These are phyloP conservation scores for Paralagenidium karlingii DNA, from an alignment of 352 stramenopile genomes.

Conservation along the genomic window DNA sequence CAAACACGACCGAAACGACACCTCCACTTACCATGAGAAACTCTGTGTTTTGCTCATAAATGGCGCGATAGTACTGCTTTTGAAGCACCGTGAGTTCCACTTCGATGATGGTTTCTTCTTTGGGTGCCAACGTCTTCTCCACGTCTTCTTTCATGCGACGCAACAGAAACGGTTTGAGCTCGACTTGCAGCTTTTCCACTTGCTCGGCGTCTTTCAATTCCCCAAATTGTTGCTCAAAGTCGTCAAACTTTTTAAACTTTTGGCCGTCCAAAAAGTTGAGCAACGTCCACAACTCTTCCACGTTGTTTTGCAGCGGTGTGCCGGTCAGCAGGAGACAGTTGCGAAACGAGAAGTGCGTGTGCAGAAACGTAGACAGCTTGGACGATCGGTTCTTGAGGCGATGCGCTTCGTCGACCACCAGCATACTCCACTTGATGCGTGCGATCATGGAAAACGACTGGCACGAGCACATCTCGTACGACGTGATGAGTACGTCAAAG, in stretches of 20 bases:
- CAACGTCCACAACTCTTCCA: conserved; percentile 95
- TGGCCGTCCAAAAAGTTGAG: conserved; percentile 96
- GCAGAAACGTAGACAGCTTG: conserved; percentile 85
- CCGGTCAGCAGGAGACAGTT: conserved; percentile 85
- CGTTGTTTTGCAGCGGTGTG: conserved; percentile 85
- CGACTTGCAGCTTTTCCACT: conserved; percentile 73
- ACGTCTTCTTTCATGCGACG: conserved; percentile 86
- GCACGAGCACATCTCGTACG: conserved; percentile 96
- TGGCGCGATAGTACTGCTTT: conserved; percentile 87
- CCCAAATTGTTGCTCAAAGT: conserved; percentile 91
- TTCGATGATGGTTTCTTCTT: conserved; percentile 86
- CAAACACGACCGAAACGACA: no score
- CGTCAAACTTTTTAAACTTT: conserved; percentile 88
- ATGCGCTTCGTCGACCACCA: conserved; percentile 99
- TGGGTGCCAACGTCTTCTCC: conserved; percentile 78
- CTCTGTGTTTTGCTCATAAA: conserved; percentile 89
- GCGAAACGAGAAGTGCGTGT: conserved; percentile 64
- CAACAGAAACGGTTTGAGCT: conserved; percentile 78
- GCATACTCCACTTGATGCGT: conserved; percentile 88
- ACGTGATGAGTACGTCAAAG: conserved; percentile 99
- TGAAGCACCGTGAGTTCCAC: conserved; percentile 85
- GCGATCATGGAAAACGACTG: conserved; percentile 91
- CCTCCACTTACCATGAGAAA: conserved; percentile 52
- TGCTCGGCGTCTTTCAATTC: conserved; percentile 86
- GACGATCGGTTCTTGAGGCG: conserved; percentile 97